These are phyloP conservation scores for Penicillium mononematosum DNA, from an alignment of 495 filamentous ascomycete species.

Conservation along the genomic window DNA sequence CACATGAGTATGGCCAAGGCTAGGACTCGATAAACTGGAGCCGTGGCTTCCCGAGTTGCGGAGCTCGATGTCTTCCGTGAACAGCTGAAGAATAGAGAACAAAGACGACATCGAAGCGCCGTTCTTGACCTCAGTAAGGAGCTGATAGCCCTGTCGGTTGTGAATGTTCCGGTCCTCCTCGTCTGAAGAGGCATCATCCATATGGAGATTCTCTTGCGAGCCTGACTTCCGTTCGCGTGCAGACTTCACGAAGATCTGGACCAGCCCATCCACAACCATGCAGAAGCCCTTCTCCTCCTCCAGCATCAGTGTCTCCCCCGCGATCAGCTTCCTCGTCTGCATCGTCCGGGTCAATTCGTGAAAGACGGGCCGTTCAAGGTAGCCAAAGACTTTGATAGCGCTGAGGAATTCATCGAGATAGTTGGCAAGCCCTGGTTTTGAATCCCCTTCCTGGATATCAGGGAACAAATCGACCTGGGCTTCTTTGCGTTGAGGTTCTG, in stretches of 20 bases:
- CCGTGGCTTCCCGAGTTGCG: conserved; percentile 51
- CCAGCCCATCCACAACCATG: conserved; percentile 91
- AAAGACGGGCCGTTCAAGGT: conserved; percentile 93
- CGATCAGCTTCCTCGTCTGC: conserved; percentile 95
- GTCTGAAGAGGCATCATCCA: conserved; percentile 51
- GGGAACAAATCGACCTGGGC: conserved; percentile 93
- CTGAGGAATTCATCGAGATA: conserved; percentile 98
- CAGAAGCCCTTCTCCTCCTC: conserved; percentile 99
- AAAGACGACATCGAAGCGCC: conserved; percentile 97
- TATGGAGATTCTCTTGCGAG: conserved; percentile 23
- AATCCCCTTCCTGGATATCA: conserved; percentile 83
- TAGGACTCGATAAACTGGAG: conserved; percentile 44
- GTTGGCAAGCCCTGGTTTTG: conserved; percentile 86
- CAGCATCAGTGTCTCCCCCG: conserved; percentile 88
- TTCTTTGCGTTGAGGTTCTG: conserved; percentile 93
- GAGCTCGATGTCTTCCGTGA: conserved; percentile 90
- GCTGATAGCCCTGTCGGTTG: conserved; percentile 78
- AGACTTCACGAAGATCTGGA: conserved; percentile 98
- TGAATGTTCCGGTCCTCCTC: conserved; percentile 61
- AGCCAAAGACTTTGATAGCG: conserved; percentile 99
- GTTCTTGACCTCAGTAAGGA: conserved; percentile 96
- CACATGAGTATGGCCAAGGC: conserved; percentile 32
- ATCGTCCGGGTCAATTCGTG: conserved; percentile 96
- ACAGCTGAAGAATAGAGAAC: conserved; percentile 94
- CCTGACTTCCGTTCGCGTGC: conserved; percentile 53